Percentiles rank a stretch among this genome's conserved stretches.
Conservation (phyloP, 1,284 basidiomycete genomes). For the Fomes fomentarius region DNA sequence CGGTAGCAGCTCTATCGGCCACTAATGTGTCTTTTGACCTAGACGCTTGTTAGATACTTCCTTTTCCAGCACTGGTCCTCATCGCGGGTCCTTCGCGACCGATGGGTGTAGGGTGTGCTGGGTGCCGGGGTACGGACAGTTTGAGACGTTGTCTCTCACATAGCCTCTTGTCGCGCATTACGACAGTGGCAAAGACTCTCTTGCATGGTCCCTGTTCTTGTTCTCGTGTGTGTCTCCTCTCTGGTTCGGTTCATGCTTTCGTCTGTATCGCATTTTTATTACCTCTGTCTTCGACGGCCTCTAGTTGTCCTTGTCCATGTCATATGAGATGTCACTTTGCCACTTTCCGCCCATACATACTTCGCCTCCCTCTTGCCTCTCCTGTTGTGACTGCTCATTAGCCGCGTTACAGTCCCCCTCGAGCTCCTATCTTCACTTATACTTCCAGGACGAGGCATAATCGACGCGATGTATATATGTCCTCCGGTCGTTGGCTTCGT, state of each 20-base stretch:
- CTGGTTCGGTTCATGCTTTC: constrained; percentile 7
- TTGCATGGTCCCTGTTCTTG: constrained; percentile 2
- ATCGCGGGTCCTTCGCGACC: neutral
- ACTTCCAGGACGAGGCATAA: constrained; percentile 26
- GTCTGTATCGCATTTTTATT: constrained; percentile 27
- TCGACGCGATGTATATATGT: constrained; percentile 25
- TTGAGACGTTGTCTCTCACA: constrained; percentile 15
- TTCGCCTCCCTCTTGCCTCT: neutral
- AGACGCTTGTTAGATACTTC: neutral
- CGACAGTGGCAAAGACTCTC: constrained; percentile 2
- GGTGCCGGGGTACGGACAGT: constrained; percentile 16
- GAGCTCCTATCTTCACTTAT: constrained; percentile 1
- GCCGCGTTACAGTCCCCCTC: neutral
- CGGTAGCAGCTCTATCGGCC: constrained; percentile 35
- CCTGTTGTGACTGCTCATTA: constrained; percentile 7
- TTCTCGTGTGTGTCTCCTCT: neutral
- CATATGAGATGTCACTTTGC: neutral
- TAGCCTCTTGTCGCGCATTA: neutral
- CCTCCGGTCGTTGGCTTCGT: constrained; percentile 7
- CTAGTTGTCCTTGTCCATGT: neutral
- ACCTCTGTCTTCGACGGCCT: constrained; percentile 2
- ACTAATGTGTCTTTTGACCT: constrained; percentile 32
- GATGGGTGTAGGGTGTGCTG: constrained; percentile 4
- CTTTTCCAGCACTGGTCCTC: neutral
- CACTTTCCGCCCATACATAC: neutral